Evolutionary conservation across 441 rosid species (phyloP), one percentile per base, ranked within the genome.

Genomic region (Breynia disticha): DNA sequence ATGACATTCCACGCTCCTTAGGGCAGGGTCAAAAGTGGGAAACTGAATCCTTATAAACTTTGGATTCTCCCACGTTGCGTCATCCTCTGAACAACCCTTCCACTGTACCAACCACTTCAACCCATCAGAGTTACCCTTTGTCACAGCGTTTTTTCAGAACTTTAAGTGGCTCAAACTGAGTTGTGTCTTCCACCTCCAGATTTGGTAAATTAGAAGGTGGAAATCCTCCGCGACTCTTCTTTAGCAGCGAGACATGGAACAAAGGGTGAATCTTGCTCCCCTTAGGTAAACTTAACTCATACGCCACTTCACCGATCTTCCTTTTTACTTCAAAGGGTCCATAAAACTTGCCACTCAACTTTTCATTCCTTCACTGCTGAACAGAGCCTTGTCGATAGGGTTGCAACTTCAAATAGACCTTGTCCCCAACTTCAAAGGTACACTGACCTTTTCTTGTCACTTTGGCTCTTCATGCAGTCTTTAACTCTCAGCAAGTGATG

Each of bases 261-360:
- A 54, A 46, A 17, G 28, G 57, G 19, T 54, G 57, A 7, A 54
- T 17, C 3, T 1, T 11, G 11, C 8, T 8, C 17, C 5, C 13
- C 0, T 12, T 12, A 9, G 48, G 57, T 5, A 54, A 19, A 5
- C 19, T 9, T 4, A 54, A 14, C 3, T 39, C 6, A 41, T 54
- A 54, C 0, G 57, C 47, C 22, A 54, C 57, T 10, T 16, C 5
- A 6, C 57, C 57, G 13, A 54, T 11, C n/a, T 19, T 54, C 22
- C 11, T 11, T 7, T 17, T 0, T 10, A 54, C 28, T 12, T 16
- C 8, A 41, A 16, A 54, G 11, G 47, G 57, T 2, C 47, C 57
- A 54, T 54, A 54, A 7, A 17, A 54, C 46, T 19, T 39, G 5
- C 46, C 16, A 54, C 24, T 8, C 13, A 54, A 6, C 47, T 54